Conservation (phyloP, 768 basidiomycete species). For the Tylopilus balloui region DNA sequence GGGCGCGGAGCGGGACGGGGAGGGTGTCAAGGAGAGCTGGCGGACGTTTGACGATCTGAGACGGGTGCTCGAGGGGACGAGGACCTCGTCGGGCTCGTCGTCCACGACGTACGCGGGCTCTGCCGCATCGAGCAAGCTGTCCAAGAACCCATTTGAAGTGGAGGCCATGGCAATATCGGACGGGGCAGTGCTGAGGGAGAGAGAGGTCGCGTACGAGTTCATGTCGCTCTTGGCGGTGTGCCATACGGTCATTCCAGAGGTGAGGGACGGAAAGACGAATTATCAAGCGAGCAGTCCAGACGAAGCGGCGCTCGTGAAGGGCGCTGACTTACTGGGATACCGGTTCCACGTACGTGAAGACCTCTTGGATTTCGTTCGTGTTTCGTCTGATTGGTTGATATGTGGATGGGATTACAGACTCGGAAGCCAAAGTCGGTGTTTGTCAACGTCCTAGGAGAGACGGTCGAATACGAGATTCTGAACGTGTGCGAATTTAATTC, state of each 20-base stretch:
- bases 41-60: constrained; percentile 75
- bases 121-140: constrained; percentile 12
- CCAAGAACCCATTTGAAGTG: constrained; percentile 55
- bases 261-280: constrained; percentile 80
- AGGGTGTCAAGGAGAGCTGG: constrained; percentile 53
- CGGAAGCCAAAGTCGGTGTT: constrained; percentile 96
- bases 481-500: constrained; percentile 99
- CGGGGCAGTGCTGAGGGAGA: constrained; percentile 28
- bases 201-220: constrained; percentile 63
- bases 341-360: constrained; percentile 77
- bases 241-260: constrained; percentile 97
- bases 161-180: constrained; percentile 15
- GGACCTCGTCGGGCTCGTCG: not conserved
- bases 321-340: constrained; percentile 88
- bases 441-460: constrained; percentile 68
- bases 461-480: constrained; percentile 81
- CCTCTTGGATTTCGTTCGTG: not conserved
- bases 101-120: not conserved
- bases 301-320: constrained; percentile 92
- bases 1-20: constrained; percentile 40
- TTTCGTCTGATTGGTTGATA: not conserved
- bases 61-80: constrained; percentile 43
- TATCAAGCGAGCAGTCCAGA: constrained; percentile 98
- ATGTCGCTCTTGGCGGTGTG: constrained; percentile 88
- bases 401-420: constrained; percentile 58